Conservation (phyloP, 192 early-diverging fungal genomes). For the Mortierella claussenii region DNA sequence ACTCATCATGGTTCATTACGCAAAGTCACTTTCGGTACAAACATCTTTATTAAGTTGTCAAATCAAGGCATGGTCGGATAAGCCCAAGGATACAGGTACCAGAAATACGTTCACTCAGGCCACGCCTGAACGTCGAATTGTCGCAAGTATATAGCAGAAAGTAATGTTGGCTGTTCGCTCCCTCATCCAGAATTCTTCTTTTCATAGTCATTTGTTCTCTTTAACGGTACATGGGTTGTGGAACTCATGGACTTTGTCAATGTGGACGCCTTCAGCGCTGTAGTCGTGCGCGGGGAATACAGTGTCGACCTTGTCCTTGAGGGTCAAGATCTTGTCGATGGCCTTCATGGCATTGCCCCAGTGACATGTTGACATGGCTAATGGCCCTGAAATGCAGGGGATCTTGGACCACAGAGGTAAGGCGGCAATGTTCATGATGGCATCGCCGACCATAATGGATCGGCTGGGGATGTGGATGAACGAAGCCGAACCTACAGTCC, state of each 20-base stretch:
- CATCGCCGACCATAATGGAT: constrained; percentile 51
- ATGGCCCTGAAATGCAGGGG: constrained; percentile 23
- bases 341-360: constrained; percentile 42
- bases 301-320: constrained; percentile 37
- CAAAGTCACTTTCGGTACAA: no score
- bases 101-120: no score
- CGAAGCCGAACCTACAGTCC: constrained; percentile 44
- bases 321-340: constrained; percentile 39
- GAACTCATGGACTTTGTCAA: constrained; percentile 48
- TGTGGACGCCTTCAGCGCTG: constrained; percentile 39
- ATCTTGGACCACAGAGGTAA: constrained; percentile 37
- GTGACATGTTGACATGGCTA: constrained; percentile 35
- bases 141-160: no score
- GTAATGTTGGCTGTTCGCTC: no score
- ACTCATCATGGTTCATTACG: no score
- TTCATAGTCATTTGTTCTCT: not conserved
- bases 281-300: constrained; percentile 55
- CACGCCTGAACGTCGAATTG: no score
- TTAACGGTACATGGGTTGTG: constrained; percentile 1
- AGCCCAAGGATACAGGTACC: no score
- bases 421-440: constrained; percentile 46
- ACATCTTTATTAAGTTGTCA: no score
- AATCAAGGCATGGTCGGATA: no score
- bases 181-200: no score
- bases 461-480: constrained; percentile 49